Base-by-base conservation (phyloP, 257 asterid genomes). In the Scutellaria baicalensis region DNA sequence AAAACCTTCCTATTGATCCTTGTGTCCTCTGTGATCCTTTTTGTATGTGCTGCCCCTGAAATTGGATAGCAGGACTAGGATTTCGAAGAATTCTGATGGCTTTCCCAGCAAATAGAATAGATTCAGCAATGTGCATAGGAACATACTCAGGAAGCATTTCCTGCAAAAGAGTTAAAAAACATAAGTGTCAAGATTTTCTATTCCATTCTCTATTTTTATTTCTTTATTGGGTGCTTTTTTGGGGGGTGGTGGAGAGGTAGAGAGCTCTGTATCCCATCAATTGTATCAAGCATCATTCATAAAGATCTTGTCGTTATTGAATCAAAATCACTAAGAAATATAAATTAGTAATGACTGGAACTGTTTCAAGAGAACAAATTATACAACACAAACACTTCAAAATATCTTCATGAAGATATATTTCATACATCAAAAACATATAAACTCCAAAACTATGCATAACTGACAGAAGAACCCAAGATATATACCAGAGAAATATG, bases 141-240 rank as follows among this genome's bases (percentile, higher is more conserved):
- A 91, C 86, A 81, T 94, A 89, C 72, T 94, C 97, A 6, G 99
- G 99, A 81, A 91, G 90, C 99, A 89, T 91, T 73, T 92, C 99
- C 99, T 91, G 92, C 79, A 75, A 72, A 59, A 52, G 23, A 61
- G 52, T 45, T 47, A 6, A 58, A 13, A 66, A 49, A 48, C 39
- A 68, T 35, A 62, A 56, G 56, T 13, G 63, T 54, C 56, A 61
- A 14, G 14, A 12, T 38, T 42, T 16, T 23, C 3, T 35, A 2
- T 27, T 27, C 4, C 33, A 2, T 27, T 27, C 33, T 27, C 5
- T 27, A 27, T 27, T 1, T 27, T 27, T 27, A 27, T 27, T 27
- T 27, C 33, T 27, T 27, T 27, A 27, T 27, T 27, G 33, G 5
- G 33, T 58, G 9, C 6, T 16, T 35, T 5, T 31, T 7, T 21